These are phyloP conservation scores for Collybiopsis confluens DNA, from an alignment of 768 basidiomycete genomes.

Conservation along the genomic window DNA sequence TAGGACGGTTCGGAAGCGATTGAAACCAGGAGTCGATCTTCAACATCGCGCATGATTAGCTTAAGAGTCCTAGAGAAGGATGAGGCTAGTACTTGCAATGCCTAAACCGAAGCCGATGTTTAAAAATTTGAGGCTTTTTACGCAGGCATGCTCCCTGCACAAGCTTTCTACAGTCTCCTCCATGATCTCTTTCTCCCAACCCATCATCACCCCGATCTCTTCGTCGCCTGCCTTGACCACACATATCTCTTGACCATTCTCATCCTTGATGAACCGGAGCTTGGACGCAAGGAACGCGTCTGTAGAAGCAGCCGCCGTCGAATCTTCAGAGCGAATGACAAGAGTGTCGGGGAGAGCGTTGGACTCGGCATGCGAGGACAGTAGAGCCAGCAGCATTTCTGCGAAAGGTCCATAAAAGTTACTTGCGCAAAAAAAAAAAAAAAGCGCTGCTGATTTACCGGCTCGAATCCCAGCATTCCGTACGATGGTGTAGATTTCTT, in stretches of 20 bases:
- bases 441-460: slow-evolving; percentile 45
- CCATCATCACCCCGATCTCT: slow-evolving; percentile 99
- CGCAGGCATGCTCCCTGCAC: slow-evolving; percentile 47
- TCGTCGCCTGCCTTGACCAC: slow-evolving; percentile 59
- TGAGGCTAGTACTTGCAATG: slow-evolving; percentile 51
- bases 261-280: slow-evolving; percentile 66
- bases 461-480: slow-evolving; percentile 91
- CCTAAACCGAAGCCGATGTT: slow-evolving; percentile 96
- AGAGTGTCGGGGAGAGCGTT: slow-evolving; percentile 30
- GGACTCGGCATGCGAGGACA: slow-evolving; percentile 44
- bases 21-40: slow-evolving; percentile 88
- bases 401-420: slow-evolving; percentile 10
- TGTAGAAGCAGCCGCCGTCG: slow-evolving; percentile 56
- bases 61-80: not conserved
- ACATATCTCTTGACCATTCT: slow-evolving; percentile 79
- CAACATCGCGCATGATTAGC: slow-evolving; percentile 11
- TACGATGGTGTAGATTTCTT: slow-evolving; percentile 68
- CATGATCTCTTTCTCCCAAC: slow-evolving; percentile 94
- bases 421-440: slow-evolving; percentile 1
- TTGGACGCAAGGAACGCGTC: slow-evolving; percentile 67
- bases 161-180: slow-evolving; percentile 67
- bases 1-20: slow-evolving; percentile 50
- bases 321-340: slow-evolving; percentile 46
- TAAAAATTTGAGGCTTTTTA: slow-evolving; percentile 57
- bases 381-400: slow-evolving; percentile 70